These are phyloP conservation scores for Dendrobium officinale DNA, from an alignment of 106 monocot species.

Conservation along the genomic window DNA sequence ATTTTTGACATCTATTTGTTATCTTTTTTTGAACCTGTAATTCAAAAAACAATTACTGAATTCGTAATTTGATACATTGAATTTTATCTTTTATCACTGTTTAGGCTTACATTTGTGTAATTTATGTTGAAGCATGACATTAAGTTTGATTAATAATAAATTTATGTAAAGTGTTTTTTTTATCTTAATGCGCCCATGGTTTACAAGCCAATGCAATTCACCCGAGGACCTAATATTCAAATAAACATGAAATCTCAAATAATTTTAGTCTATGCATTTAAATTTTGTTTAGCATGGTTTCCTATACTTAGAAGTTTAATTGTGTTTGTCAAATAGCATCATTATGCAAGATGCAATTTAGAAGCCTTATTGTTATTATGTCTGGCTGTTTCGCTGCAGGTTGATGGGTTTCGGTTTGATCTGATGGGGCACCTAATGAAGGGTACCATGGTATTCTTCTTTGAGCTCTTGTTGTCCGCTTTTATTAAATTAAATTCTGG, in stretches of 20 bases:
- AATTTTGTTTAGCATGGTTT: not conserved
- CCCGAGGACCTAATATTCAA: not conserved
- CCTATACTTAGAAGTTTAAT: not conserved
- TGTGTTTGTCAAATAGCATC: not conserved
- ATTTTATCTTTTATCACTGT: too few relatives aligned
- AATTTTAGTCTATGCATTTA: not conserved
- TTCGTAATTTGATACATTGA: too few relatives aligned
- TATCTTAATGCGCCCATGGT: not conserved
- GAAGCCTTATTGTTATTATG: not conserved
- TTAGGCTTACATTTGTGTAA: too few relatives aligned
- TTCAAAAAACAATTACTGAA: too few relatives aligned
- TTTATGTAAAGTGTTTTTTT: not conserved
- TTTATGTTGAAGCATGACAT: too few relatives aligned
- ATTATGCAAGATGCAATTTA: too few relatives aligned
- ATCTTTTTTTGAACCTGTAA: too few relatives aligned
- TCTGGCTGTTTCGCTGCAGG: slow-evolving; percentile 18
- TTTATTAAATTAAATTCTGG: too few relatives aligned
- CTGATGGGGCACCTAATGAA: slow-evolving; percentile 95
- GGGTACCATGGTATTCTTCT: slow-evolving; percentile 63
- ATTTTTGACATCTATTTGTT: too few relatives aligned
- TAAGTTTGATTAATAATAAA: not conserved
- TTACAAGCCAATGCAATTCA: not conserved
- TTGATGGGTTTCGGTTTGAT: slow-evolving; percentile 93
- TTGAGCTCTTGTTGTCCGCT: not conserved
- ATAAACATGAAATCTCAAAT: not conserved